Percentiles rank a stretch among this genome's conserved stretches.
Evolutionary conservation across 2,329 filamentous ascomycete genomes (phyloP).

Genomic region (Aspergillus pseudotamarii): DNA sequence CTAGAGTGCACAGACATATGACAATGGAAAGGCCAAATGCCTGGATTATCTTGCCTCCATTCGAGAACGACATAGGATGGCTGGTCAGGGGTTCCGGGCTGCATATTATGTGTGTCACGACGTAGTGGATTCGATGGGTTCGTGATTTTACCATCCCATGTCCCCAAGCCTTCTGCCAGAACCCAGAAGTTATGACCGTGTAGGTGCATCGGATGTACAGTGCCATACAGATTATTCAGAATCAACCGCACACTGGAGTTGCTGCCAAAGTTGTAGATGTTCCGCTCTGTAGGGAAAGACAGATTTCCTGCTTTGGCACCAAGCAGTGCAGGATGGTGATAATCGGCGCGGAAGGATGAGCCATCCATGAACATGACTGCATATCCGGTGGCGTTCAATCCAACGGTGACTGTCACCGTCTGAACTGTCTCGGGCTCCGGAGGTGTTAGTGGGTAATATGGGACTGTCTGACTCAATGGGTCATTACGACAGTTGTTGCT

Average conservation of each 20-base stretch:
- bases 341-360: slow-evolving; percentile 7
- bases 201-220: slow-evolving; percentile 65
- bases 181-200: slow-evolving; percentile 74
- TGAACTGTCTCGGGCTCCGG: not conserved
- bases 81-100: too few relatives aligned
- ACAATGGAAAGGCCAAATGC: slow-evolving; percentile 10
- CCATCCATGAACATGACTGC: not conserved
- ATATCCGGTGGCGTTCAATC: not conserved
- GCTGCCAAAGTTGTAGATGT: not conserved
- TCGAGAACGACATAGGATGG: not conserved
- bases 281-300: not conserved
- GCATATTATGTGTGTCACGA: not conserved
- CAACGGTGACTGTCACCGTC: not conserved
- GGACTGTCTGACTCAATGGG: not conserved
- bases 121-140: slow-evolving; percentile 11
- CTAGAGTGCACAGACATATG: slow-evolving; percentile 2
- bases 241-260: slow-evolving; percentile 4
- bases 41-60: slow-evolving; percentile 12
- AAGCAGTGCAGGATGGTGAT: not conserved
- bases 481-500: slow-evolving; percentile 7
- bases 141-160: too few relatives aligned
- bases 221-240: not conserved
- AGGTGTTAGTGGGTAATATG: not conserved
- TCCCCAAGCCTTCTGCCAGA: slow-evolving; percentile 53
- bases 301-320: not conserved